Base-by-base conservation (phyloP, 2,329 filamentous ascomycete genomes). In the Juglanconis sp. region DNA sequence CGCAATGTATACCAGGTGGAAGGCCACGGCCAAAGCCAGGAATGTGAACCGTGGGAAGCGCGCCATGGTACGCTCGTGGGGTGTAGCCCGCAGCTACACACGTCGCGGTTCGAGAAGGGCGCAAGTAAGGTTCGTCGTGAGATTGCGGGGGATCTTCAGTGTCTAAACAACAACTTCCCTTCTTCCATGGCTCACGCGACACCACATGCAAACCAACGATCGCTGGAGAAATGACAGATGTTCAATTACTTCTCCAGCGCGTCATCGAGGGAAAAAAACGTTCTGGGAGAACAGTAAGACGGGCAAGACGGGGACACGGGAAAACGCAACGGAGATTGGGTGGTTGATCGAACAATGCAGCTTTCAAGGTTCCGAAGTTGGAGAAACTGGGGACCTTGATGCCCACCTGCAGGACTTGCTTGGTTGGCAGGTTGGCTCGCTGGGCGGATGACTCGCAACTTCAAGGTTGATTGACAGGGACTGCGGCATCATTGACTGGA, bases 1-100 rank as follows among this genome's bases (percentile, higher is more conserved):
- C 72, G 89, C 90, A 59, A 96, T 89, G 74, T 99, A 99, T 65
- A 96, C 85, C 57, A 98, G 74, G 76, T 99, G 96, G 73, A 99
- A 99, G 63, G 94, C 78, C 71, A 97, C 84, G 68, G 95, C 95
- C 72, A 96, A 85, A 72, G 89, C 87, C 74, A 98, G 77, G 73
- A 99, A 98, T 72, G 88, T 88, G 71, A 90, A 85, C 72, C 93
- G 91, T 67, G 77, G 78, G 66, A 81, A 76, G 62, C 77, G 72
- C 64, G 81, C 81, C 85, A 87, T 87, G 67, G 46, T 58, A 52
- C 34, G 51, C 48, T 57, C 40, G 31, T 47, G 11, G 35, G 31
- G 51, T 58, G 61, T 40, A 61, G 58, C 58, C 53, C 30, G 31
- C 46, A 54, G 54, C 53, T 53, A 57, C 51, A 57, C 57, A 17